Evolutionary conservation across 2,329 filamentous ascomycete species (phyloP), one percentile per base, ranked within the genome.

Genomic region (Alternaria tenuissima): DNA sequence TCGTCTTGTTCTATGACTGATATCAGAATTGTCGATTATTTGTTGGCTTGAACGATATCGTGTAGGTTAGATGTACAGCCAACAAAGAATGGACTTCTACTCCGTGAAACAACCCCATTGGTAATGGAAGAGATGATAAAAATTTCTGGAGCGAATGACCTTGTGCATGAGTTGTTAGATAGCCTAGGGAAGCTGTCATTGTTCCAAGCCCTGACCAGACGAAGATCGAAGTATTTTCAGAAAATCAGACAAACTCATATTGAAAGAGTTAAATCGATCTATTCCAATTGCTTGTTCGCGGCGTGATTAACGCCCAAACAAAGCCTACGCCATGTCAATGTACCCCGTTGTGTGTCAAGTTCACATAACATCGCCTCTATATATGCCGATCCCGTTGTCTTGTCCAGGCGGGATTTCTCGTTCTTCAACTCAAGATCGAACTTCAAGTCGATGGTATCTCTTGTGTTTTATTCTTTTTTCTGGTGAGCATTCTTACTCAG

Each of bases 401-500:
- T 55, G 22, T 49, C 38, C 22, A 46, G 24, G 43, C 32, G 26
- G 34, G 44, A 32, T 16, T 7, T 16, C 18, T 32, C n/a, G 4
- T 36, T 36, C 28, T 11, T 30, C 43, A 16, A 46, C 7, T 30
- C 24, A 46, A 18, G 9, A 30, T 46, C 16, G 24, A 30, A 5
- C 24, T 28, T 12, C 43, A 12, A 8, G 3, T 46, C 26, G 14
- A 30, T 18, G n/a, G 26, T 30, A 20, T 30, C 5, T 20, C 43
- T 49, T 18, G 22, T 53, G 49, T 9, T 53, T 34, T 22, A 0
- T 20, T 12, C n/a, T 43, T 53, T n/a, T 12, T 36, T 11, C 11
- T 11, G 14, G 6, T 41, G 20, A 41, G 22, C 8, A 52, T 20
- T 55, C 48, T 43, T 64, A 59, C 59, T 68, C 61, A 18, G 60